Conservation (phyloP, 331 rosid species). For the Phaseolus coccineus region DNA sequence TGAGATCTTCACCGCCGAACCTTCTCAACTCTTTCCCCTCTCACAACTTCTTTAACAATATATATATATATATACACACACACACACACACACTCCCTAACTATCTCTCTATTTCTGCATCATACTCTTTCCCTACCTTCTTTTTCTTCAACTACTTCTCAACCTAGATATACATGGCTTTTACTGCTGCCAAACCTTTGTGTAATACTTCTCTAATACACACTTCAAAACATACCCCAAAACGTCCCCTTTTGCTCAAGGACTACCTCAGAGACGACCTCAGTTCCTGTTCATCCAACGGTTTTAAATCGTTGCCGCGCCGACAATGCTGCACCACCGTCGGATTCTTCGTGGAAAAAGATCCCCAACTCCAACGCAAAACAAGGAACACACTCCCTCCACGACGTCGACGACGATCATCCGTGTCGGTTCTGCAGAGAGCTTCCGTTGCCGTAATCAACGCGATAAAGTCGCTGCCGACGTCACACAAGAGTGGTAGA, state of each 20-base stretch:
- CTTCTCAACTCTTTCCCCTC: constrained; percentile 46
- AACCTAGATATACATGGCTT: constrained; percentile 20
- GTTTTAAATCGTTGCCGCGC: constrained; percentile 82
- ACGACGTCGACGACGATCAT: background rate
- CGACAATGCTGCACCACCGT: constrained; percentile 69
- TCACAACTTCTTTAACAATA: constrained; percentile 9
- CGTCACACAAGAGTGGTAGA: background rate
- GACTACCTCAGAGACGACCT: constrained; percentile 78
- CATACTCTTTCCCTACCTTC: background rate
- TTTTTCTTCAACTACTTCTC: background rate
- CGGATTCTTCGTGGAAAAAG: constrained; percentile 45
- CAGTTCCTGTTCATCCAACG: constrained; percentile 82
- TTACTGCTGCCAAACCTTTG: constrained; percentile 23
- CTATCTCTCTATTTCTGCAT: background rate
- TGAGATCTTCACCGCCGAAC: constrained; percentile 65
- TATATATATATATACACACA: background rate
- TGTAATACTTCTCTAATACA: constrained; percentile 11
- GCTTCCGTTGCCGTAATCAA: constrained; percentile 66
- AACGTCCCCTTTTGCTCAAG: constrained; percentile 57
- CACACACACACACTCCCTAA: background rate
- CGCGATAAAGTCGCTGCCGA: constrained; percentile 59
- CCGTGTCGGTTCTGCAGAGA: constrained; percentile 53
- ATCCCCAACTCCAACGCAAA: constrained; percentile 27
- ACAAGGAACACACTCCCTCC: constrained; percentile 1
- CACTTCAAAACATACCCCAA: background rate